Conservation (phyloP, 1,284 basidiomycete genomes). For the Cerioporus squamosus region DNA sequence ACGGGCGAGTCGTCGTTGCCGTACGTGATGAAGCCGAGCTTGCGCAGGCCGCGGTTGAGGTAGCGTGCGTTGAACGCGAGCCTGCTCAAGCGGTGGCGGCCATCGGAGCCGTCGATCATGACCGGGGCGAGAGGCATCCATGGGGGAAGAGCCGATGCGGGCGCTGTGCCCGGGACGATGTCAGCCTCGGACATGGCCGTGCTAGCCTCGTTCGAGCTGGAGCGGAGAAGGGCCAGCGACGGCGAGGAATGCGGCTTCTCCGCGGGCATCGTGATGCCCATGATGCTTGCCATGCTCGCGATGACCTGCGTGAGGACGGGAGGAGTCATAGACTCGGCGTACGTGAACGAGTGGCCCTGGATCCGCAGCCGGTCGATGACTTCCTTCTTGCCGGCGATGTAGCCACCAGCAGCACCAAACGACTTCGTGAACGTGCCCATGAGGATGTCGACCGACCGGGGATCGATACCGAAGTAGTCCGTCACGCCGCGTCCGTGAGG, state of each 20-base stretch:
- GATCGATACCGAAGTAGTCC: constrained; percentile 93
- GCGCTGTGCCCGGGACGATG: constrained; percentile 62
- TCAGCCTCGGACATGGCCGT: constrained; percentile 38
- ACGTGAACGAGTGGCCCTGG: constrained; percentile 84
- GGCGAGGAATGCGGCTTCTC: constrained; percentile 28
- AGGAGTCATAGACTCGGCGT: constrained; percentile 92
- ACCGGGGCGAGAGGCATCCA: constrained; percentile 76
- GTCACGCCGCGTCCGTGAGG: constrained; percentile 93
- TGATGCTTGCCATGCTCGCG: constrained; percentile 94
- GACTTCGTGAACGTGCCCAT: constrained; percentile 99
- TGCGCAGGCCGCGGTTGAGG: constrained; percentile 84
- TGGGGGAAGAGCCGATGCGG: constrained; percentile 59
- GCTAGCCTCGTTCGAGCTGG: constrained; percentile 35
- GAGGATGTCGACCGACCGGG: constrained; percentile 85
- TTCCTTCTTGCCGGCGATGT: constrained; percentile 85
- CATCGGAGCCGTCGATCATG: constrained; percentile 84
- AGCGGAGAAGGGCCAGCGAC: constrained; percentile 37
- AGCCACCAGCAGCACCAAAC: constrained; percentile 96
- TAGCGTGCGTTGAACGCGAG: constrained; percentile 97
- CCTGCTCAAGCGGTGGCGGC: constrained; percentile 79
- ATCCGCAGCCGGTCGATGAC: constrained; percentile 86
- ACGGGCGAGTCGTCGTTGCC: constrained; percentile 93
- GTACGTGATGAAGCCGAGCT: constrained; percentile 97
- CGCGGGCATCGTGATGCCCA: constrained; percentile 76
- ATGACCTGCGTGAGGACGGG: constrained; percentile 92